These are phyloP conservation scores for Trichomonas gallinae DNA, from an alignment of 208 protist genomes.

Conservation along the genomic window DNA sequence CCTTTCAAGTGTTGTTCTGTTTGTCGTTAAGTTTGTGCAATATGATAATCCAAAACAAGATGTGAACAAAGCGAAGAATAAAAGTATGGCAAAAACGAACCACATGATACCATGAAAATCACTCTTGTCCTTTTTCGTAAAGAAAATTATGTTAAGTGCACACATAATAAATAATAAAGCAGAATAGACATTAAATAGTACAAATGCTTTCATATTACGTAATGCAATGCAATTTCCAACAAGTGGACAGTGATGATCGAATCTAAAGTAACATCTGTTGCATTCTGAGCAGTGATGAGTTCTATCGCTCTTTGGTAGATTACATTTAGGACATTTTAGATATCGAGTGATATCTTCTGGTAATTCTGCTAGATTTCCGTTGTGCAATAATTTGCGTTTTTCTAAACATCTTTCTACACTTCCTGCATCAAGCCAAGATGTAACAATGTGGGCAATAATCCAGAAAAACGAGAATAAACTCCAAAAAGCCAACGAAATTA, in stretches of 20 bases:
- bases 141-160: neutral
- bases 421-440: neutral
- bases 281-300: neutral
- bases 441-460: neutral
- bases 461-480: neutral
- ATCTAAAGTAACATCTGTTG: neutral
- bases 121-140: too few relatives aligned
- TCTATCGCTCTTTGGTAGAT: neutral
- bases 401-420: neutral
- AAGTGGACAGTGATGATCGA: slow-evolving; percentile 9
- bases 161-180: neutral
- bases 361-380: neutral
- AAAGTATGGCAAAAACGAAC: neutral
- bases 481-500: neutral
- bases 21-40: neutral
- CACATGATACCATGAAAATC: neutral
- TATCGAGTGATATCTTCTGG: neutral
- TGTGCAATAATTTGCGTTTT: neutral
- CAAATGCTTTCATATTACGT: neutral
- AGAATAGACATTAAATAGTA: neutral
- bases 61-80: neutral
- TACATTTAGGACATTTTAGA: neutral
- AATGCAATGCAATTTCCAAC: slow-evolving; percentile 19
- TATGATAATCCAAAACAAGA: neutral
- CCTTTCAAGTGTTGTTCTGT: neutral